Percentiles rank a stretch among this genome's conserved stretches.
Conservation (phyloP, 176 grass and related monocot species). For the Carex pumila region DNA sequence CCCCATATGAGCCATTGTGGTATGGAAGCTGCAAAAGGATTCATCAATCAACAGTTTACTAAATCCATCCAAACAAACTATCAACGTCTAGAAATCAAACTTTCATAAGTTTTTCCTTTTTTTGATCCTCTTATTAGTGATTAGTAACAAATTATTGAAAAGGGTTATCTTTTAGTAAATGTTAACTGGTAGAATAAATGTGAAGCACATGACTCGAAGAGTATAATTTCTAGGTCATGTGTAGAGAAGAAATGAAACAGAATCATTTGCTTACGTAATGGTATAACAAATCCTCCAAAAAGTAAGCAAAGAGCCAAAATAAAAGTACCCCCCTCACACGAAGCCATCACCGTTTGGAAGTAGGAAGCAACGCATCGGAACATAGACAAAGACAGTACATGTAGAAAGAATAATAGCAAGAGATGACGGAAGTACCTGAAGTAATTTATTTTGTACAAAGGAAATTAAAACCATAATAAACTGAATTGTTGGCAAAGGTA, state of each 20-base stretch:
- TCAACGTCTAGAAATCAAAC: background rate
- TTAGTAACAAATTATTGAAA: too few relatives aligned
- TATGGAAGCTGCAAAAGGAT: conserved; percentile 39
- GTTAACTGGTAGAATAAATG: background rate
- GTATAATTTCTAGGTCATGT: background rate
- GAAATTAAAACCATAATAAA: background rate
- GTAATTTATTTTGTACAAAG: background rate
- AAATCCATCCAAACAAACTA: background rate
- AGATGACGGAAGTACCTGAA: conserved; percentile 60
- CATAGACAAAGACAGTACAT: conserved; percentile 41
- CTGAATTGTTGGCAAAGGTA: too few relatives aligned
- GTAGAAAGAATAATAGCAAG: conserved; percentile 47
- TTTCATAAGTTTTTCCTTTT: too few relatives aligned
- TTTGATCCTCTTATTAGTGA: too few relatives aligned
- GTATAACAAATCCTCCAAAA: conserved; percentile 69
- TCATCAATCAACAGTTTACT: too few relatives aligned
- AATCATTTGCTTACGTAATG: conserved; percentile 31
- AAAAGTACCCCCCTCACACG: conserved; percentile 22
- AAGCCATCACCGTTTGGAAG: conserved; percentile 33
- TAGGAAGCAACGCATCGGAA: conserved; percentile 55
- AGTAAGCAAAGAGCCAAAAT: conserved; percentile 22
- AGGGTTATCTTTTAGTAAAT: too few relatives aligned
- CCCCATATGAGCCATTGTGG: conserved; percentile 83
- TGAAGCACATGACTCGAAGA: too few relatives aligned
- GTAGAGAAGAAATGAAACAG: background rate